Evolutionary conservation across 352 stramenopile genomes (phyloP), one percentile per base, ranked within the genome.

Genomic region (Phytophthora crassamura): DNA sequence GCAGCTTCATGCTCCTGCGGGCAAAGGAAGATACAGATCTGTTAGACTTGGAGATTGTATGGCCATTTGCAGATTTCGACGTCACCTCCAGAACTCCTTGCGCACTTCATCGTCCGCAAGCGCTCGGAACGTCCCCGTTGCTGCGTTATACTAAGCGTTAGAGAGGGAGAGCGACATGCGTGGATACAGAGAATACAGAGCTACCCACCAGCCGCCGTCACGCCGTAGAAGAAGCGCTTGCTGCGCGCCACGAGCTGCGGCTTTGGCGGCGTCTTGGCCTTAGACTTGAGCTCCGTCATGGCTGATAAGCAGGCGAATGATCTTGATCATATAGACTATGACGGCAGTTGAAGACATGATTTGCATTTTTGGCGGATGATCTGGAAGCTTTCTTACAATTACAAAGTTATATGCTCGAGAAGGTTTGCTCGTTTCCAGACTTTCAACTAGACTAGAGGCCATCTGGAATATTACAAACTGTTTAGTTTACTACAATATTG

Each of bases 1-100:
- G 59, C 41, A 71, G 36, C 63, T 87, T 82, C 40, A 82, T 75
- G 12, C 65, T 74, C 56, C 82, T 90, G 36, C 10, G 30, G 33
- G 42, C n/a, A 20, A 64, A 11, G 16, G 59, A 34, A 34, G 10
- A 47, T 10, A 38, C 7, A 36, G 7, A 28, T 16, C 25, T 9
- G 7, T 66, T 54, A 48, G 64, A 47, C 28, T 47, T 36, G 55
- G 16, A 34, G 46, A 64, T 50, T 7, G 10, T 55, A 49, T 30
- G 14, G 1, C 9, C 34, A 53, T 52, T 3, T 52, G 18, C 40
- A 56, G 59, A 14, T 22, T 42, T 45, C 20, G 9, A 39, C n/a
- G 28, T 30, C 36, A 75, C 61, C 55, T 69, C 69, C 70, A 88
- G 50, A 90, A 90, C 28, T 83, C 77, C 40, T 68, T 47, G 61